Evolutionary conservation across 23 red algal genomes (phyloP), one percentile per base, ranked within the genome.

Genomic region (Cyanidioschyzon merolae): DNA sequence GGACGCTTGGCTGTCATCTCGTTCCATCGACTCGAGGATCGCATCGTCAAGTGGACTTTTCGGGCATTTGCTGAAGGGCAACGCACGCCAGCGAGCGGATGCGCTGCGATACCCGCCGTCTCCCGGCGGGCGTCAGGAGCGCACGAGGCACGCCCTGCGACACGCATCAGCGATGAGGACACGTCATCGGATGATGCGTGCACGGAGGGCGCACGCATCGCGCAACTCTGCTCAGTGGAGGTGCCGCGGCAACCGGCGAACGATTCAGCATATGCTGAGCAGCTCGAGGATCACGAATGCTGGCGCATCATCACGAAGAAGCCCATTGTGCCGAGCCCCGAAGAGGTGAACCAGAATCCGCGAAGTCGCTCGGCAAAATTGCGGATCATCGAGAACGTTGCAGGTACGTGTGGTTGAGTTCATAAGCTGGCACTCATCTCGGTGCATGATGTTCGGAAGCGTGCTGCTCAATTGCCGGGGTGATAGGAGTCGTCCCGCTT

Each of bases 21-120:
- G 1, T 98, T 98, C 41, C 94, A 98, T 58, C 84, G 79, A 1
- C 57, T 91, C 38, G 94, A 98, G 79, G 94, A 98, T 76, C 81
- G 94, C 38, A 89, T 98, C 40, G 94, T 88, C 57, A 98, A 98
- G 76, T 68, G 74, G 16, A 59, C 79, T 37, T 91, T 91, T 45
- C 58, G 79, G 34, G 45, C 67, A 40, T 17, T 21, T 41, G 80
- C 79, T 2, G 58, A 54, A 38, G 40, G 79, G 34, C 7, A 21
- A 15, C 7, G 12, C 45, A 15, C 45, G 7, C 21, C 45, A 21
- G 45, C 7, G 12, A 21, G 21, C 21, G 45, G 7, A 54, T 54
- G 45, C 45, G 12, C 63, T 32, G 12, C 32, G 29, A 24, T 24
- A 24, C 50, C 50, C 24, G 50, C 50, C 24, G 50, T 24, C 15